Evolutionary conservation across 2,329 filamentous ascomycete genomes (phyloP).

Genomic region (Tricladium varicosporioides): DNA sequence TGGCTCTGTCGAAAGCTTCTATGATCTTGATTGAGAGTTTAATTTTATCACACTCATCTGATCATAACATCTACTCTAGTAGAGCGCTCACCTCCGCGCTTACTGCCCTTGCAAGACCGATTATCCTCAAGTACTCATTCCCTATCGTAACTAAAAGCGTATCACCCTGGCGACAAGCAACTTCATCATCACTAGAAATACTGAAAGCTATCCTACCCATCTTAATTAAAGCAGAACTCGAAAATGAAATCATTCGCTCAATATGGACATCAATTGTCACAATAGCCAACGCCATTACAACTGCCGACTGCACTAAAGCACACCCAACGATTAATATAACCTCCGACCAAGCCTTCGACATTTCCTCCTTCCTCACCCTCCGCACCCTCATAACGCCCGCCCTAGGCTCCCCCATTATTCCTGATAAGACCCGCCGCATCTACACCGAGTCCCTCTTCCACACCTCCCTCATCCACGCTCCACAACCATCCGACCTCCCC

Average conservation of each 20-base stretch:
- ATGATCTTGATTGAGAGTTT: slow-evolving; percentile 68
- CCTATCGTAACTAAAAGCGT: slow-evolving; percentile 66
- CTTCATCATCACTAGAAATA: slow-evolving; percentile 66
- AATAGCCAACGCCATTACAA: slow-evolving; percentile 67
- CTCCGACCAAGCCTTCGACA: slow-evolving; percentile 79
- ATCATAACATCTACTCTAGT: slow-evolving; percentile 67
- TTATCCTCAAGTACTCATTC: slow-evolving; percentile 80
- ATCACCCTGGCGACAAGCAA: slow-evolving; percentile 79
- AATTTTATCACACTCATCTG: slow-evolving; percentile 55
- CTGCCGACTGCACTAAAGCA: slow-evolving; percentile 56
- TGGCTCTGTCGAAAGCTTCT: slow-evolving; percentile 82
- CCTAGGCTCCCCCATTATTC: slow-evolving; percentile 64
- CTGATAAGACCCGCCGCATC: slow-evolving; percentile 62
- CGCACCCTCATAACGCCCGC: slow-evolving; percentile 70
- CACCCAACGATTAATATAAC: slow-evolving; percentile 46
- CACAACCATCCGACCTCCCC: slow-evolving; percentile 59
- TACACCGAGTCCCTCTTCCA: slow-evolving; percentile 78
- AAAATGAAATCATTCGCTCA: slow-evolving; percentile 46
- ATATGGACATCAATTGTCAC: slow-evolving; percentile 71
- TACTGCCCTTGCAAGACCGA: slow-evolving; percentile 64
- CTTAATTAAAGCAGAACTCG: slow-evolving; percentile 47
- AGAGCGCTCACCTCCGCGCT: slow-evolving; percentile 66
- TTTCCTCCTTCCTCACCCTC: slow-evolving; percentile 67
- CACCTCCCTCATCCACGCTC: slow-evolving; percentile 74
- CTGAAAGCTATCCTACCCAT: slow-evolving; percentile 64